Evolutionary conservation across 805 yeast species (phyloP), one percentile per base, ranked within the genome.

Genomic region (Suhomyces faveliae): DNA sequence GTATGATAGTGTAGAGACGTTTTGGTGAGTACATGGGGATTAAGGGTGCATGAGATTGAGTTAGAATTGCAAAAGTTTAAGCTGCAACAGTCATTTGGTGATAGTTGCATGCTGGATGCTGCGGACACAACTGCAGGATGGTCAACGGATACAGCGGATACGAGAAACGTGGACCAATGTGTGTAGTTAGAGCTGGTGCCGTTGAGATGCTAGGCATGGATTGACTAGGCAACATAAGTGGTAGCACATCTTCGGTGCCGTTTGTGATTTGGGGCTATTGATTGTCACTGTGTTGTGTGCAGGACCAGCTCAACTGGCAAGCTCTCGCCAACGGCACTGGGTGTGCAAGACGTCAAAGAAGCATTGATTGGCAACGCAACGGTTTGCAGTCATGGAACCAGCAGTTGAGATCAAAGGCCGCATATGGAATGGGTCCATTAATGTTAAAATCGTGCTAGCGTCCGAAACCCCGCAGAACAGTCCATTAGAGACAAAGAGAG

Each of bases 341-440:
- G 30, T 27, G 15, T 27, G 30, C 30, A 27, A 25, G 15, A 27
- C 30, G 30, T 27, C 30, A 27, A 27, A 27, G 30, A 4, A 15
- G 30, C 30, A 27, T 27, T n/a, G 30, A n/a, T 13, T 27, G 30
- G 30, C 30, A 27, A 27, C 30, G 30, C 30, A 27, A 15, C n/a
- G 30, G 30, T 27, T 27, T 27, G 30, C 38, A 17, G 38, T 35
- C 42, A 39, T 39, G 45, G 29, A 24, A 10, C 17, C 37, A 33
- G 24, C 45, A 33, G n/a, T 39, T 6, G 42, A 23, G 10, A 52
- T 78, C 52, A 62, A 74, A 50, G 60, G 66, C 27, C 55, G 62
- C 33, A 57, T 81, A 10, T 84, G 88, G 88, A 64, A 71, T 35
- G 88, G 87, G 2, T 53, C 73, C 6, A 55, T 84, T 5, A 78